Conservation (phyloP, 345 rosid species). For the Brassica carinata region DNA sequence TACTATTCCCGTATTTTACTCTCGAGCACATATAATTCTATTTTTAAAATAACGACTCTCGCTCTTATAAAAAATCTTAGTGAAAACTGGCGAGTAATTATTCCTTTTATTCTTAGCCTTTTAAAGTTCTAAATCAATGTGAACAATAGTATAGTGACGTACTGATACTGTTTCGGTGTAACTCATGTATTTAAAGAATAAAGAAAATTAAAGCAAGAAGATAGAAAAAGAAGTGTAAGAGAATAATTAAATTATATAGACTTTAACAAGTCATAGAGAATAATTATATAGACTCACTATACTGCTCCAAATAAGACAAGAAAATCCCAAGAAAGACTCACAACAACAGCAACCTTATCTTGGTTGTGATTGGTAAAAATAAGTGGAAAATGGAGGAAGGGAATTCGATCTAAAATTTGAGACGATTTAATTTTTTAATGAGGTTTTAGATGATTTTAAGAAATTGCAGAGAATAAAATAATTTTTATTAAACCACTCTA, state of each 20-base stretch:
- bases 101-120: neutral
- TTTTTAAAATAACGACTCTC: neutral
- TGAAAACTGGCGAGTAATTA: neutral
- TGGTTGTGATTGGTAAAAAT: neutral
- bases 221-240: neutral
- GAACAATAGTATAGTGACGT: neutral
- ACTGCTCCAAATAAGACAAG: neutral
- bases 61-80: neutral
- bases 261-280: no score
- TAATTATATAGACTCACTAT: neutral
- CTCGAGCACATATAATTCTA: no score
- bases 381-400: no score
- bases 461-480: no score
- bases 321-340: neutral
- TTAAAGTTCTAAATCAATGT: neutral
- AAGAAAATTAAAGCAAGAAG: neutral
- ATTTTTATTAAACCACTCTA: no score
- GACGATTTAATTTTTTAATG: no score
- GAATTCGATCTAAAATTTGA: no score
- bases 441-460: no score
- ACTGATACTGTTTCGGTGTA: neutral
- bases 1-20: no score
- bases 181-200: no score
- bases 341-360: neutral
- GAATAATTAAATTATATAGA: neutral